A percentile compares a stretch with the other conserved stretches of the same genome.
These are phyloP conservation scores for Ascomycota sp. DNA, from an alignment of 2,329 filamentous ascomycete genomes.

Conservation along the genomic window DNA sequence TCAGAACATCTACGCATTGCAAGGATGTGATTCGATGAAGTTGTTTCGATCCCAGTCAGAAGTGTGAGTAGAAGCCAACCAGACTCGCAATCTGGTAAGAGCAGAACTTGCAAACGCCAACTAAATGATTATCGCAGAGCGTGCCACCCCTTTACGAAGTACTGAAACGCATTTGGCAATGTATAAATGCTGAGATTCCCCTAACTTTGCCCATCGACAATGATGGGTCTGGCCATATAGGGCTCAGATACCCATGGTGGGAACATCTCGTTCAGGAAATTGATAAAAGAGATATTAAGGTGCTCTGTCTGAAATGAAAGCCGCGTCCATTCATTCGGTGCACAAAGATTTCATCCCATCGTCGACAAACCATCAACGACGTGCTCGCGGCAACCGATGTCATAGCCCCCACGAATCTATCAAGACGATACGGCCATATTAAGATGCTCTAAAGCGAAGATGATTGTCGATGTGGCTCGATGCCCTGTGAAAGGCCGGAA, in stretches of 20 bases:
- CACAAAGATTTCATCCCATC: too few relatives aligned
- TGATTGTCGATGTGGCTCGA: too few relatives aligned
- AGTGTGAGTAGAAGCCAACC: conserved; percentile 15
- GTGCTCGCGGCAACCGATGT: too few relatives aligned
- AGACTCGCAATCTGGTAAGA: too few relatives aligned
- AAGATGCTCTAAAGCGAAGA: too few relatives aligned
- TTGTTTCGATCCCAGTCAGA: conserved; percentile 15
- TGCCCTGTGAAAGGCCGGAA: conserved; percentile 8
- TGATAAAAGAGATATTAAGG: conserved; percentile 12
- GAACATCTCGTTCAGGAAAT: conserved; percentile 16
- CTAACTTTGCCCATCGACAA: conserved; percentile 2
- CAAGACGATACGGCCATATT: too few relatives aligned
- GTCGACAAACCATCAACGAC: too few relatives aligned
- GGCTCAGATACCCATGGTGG: conserved; percentile 17
- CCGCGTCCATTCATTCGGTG: too few relatives aligned
- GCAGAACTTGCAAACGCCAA: too few relatives aligned
- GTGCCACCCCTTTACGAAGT: conserved; percentile 17
- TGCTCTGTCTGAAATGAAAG: conserved; percentile 18
- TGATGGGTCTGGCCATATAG: conserved; percentile 7
- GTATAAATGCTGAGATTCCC: conserved; percentile 12
- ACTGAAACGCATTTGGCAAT: conserved; percentile 14
- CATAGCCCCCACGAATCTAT: too few relatives aligned
- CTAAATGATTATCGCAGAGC: conserved; percentile 13
- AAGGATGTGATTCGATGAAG: conserved; percentile 15
- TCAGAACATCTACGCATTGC: conserved; percentile 10